These are phyloP conservation scores for Lizonia empirigonia DNA, from an alignment of 2,329 filamentous ascomycete species.

Conservation along the genomic window DNA sequence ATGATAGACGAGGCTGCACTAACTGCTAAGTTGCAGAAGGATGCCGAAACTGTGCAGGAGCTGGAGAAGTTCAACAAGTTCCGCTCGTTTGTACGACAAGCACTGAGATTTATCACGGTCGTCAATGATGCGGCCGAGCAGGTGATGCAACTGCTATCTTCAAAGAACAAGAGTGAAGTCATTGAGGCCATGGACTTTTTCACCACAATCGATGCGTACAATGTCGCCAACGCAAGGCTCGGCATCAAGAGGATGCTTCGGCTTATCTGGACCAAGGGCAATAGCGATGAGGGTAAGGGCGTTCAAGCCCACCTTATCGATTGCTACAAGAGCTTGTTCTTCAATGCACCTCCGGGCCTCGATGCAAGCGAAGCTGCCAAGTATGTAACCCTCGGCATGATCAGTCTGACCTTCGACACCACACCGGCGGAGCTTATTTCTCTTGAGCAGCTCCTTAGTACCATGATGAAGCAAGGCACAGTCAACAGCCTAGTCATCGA, in stretches of 20 bases:
- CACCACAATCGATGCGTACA: constrained; percentile 92
- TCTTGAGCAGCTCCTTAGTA: constrained; percentile 89
- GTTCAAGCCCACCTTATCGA: constrained; percentile 97
- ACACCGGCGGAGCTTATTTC: constrained; percentile 95
- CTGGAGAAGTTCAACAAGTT: constrained; percentile 87
- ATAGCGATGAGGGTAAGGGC: constrained; percentile 98
- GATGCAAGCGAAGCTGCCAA: constrained; percentile 88
- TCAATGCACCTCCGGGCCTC: constrained; percentile 90
- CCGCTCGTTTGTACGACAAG: constrained; percentile 89
- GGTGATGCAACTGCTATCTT: constrained; percentile 86
- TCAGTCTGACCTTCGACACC: constrained; percentile 94
- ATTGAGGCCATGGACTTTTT: constrained; percentile 99
- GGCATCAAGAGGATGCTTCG: constrained; percentile 96
- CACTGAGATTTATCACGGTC: constrained; percentile 90
- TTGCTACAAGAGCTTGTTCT: constrained; percentile 94
- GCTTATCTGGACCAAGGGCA: constrained; percentile 98
- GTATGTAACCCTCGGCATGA: constrained; percentile 98
- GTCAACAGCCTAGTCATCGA: constrained; percentile 84
- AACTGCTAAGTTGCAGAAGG: constrained; percentile 79
- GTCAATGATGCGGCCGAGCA: constrained; percentile 80
- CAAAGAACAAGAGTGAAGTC: constrained; percentile 96
- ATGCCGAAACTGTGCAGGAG: constrained; percentile 85
- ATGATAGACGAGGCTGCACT: constrained; percentile 77
- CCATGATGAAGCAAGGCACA: constrained; percentile 94
- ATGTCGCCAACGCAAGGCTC: constrained; percentile 87